phyloP scores from a whole-genome alignment of 441 rosid genomes.

The Manihot esculenta region DNA sequence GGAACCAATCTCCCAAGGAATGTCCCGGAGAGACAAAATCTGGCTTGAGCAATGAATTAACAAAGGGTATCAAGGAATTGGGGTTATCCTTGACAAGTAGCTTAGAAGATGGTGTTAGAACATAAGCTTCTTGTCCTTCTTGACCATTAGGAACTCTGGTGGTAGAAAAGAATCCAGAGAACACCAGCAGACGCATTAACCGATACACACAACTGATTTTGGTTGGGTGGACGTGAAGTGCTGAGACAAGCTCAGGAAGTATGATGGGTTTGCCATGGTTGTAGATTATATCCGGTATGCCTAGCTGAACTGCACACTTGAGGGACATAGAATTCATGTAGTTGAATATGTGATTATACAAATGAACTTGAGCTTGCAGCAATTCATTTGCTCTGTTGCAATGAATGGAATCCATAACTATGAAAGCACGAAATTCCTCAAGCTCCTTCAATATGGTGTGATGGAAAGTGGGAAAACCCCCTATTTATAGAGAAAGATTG shows the following conservation, averaged over 20 bases:
- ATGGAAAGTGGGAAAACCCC: background rate
- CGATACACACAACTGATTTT: conserved; percentile 21
- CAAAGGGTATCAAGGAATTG: conserved; percentile 30
- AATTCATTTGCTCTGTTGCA: conserved; percentile 24
- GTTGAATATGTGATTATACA: conserved; percentile 34
- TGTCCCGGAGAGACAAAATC: conserved; percentile 27
- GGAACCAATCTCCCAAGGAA: conserved; percentile 34
- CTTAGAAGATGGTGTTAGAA: conserved; percentile 33
- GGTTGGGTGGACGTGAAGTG: conserved; percentile 30
- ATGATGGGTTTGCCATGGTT: conserved; percentile 31
- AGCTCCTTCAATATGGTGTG: background rate
- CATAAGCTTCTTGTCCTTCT: conserved; percentile 27
- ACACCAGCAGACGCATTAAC: conserved; percentile 36
- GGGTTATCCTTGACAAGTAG: conserved; percentile 34
- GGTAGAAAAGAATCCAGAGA: conserved; percentile 31
- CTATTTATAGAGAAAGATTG: background rate
- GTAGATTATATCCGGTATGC: conserved; percentile 34
- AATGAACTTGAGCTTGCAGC: conserved; percentile 41
- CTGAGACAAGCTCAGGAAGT: conserved; percentile 27
- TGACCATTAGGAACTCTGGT: background rate
- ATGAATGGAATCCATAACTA: conserved; percentile 7
- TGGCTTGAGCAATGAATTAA: conserved; percentile 30
- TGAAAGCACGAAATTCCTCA: background rate
- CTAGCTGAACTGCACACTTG: conserved; percentile 40
- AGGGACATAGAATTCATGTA: conserved; percentile 43